These are phyloP conservation scores for Rhynchospora pubera DNA, from an alignment of 176 grass and related monocot species.

Conservation along the genomic window DNA sequence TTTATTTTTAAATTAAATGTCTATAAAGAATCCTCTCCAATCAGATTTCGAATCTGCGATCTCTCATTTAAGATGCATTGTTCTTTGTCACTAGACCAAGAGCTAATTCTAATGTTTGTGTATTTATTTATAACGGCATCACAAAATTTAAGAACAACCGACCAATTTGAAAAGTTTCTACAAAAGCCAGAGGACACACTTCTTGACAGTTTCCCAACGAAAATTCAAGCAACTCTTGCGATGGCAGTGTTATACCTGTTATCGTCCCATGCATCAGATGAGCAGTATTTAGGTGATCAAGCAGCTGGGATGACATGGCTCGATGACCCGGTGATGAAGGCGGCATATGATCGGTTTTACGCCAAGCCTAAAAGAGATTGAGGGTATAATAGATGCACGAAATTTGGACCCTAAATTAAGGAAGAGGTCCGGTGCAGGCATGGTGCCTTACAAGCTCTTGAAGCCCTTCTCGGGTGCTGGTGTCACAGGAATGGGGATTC, in stretches of 20 bases:
- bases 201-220: conserved; percentile 46
- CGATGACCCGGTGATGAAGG: conserved; percentile 25
- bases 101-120: too few relatives aligned
- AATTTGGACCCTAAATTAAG: conserved; percentile 41
- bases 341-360: conserved; percentile 30
- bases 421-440: conserved; percentile 58
- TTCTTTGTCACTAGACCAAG: too few relatives aligned
- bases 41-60: too few relatives aligned
- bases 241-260: conserved; percentile 59
- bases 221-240: conserved; percentile 60
- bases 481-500: conserved; percentile 58
- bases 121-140: too few relatives aligned
- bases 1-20: too few relatives aligned
- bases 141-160: too few relatives aligned
- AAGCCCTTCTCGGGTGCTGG: conserved; percentile 46
- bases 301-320: conserved; percentile 36
- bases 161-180: conserved; percentile 25
- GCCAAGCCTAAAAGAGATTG: conserved; percentile 49
- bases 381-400: conserved; percentile 43
- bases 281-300: conserved; percentile 65
- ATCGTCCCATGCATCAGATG: conserved; percentile 61
- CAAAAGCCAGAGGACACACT: conserved; percentile 52
- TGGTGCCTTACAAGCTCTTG: conserved; percentile 69
- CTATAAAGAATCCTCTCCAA: too few relatives aligned
- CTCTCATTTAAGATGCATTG: too few relatives aligned